Evolutionary conservation across 495 filamentous ascomycete genomes (phyloP).

Genomic region (Aspergillus hancockii): DNA sequence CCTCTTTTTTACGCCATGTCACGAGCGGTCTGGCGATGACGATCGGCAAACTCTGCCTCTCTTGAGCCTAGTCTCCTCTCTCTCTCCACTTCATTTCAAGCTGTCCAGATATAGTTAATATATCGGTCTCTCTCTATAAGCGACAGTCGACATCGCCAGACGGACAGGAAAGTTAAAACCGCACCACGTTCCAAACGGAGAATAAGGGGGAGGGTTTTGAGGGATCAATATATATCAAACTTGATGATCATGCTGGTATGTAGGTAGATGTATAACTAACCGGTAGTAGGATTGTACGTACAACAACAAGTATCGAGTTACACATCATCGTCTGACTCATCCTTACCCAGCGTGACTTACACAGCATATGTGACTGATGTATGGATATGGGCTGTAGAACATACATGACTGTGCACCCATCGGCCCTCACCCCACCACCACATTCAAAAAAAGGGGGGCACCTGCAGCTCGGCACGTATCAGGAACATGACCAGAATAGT

Average conservation of each 20-base stretch:
- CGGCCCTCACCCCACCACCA: not conserved
- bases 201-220: not conserved
- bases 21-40: constrained; percentile 24
- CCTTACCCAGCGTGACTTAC: constrained; percentile 3
- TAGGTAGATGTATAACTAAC: not conserved
- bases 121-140: not conserved
- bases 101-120: not conserved
- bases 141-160: not conserved
- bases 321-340: constrained; percentile 5
- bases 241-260: not conserved
- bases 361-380: constrained; percentile 5
- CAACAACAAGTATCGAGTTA: not conserved
- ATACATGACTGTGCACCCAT: constrained; percentile 3
- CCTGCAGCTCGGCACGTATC: constrained; percentile 19
- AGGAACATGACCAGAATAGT: constrained; percentile 15
- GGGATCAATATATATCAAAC: not conserved
- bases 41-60: constrained; percentile 33
- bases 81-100: not conserved
- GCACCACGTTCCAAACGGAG: not conserved
- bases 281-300: not conserved
- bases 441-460: not conserved
- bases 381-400: constrained; percentile 5
- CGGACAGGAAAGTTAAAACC: not conserved
- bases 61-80: not conserved
- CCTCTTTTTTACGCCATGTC: constrained; percentile 15